Percentiles rank a stretch among this genome's conserved stretches.
These are phyloP conservation scores for Plantago major DNA, from an alignment of 257 asterid species.

Conservation along the genomic window DNA sequence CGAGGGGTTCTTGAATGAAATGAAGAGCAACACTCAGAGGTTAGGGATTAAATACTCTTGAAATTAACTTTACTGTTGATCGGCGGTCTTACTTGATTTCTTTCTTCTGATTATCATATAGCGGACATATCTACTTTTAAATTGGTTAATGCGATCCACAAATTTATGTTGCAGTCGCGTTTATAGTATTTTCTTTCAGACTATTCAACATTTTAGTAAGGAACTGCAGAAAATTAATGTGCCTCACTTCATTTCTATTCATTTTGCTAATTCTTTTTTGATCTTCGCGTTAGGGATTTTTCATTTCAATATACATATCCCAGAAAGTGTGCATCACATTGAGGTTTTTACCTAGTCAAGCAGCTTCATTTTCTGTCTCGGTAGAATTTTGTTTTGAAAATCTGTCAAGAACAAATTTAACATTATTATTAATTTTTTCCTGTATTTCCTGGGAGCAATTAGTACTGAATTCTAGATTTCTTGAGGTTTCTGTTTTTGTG, in stretches of 20 bases:
- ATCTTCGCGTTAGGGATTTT: background rate
- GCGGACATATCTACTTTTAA: background rate
- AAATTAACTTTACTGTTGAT: slow-evolving; percentile 9
- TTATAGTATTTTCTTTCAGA: background rate
- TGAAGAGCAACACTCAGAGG: slow-evolving; percentile 46
- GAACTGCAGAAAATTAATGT: background rate
- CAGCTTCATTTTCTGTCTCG: slow-evolving; percentile 1
- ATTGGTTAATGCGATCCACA: background rate
- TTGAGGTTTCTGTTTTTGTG: background rate
- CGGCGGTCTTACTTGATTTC: background rate
- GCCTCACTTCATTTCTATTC: background rate
- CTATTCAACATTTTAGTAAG: background rate
- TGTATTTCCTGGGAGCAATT: slow-evolving; percentile 6
- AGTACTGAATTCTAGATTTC: background rate
- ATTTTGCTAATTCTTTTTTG: too few relatives aligned
- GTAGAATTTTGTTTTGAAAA: slow-evolving; percentile 1
- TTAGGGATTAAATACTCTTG: slow-evolving; percentile 21
- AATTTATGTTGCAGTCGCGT: background rate
- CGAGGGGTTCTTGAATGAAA: slow-evolving; percentile 39
- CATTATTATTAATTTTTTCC: background rate
- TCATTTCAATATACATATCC: background rate
- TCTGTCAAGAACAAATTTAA: background rate
- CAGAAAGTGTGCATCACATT: background rate
- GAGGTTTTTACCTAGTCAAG: slow-evolving; percentile 9
- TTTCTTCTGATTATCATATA: slow-evolving; percentile 3